These are phyloP conservation scores for Suillus fuscotomentosus DNA, from an alignment of 768 basidiomycete species.

Conservation along the genomic window DNA sequence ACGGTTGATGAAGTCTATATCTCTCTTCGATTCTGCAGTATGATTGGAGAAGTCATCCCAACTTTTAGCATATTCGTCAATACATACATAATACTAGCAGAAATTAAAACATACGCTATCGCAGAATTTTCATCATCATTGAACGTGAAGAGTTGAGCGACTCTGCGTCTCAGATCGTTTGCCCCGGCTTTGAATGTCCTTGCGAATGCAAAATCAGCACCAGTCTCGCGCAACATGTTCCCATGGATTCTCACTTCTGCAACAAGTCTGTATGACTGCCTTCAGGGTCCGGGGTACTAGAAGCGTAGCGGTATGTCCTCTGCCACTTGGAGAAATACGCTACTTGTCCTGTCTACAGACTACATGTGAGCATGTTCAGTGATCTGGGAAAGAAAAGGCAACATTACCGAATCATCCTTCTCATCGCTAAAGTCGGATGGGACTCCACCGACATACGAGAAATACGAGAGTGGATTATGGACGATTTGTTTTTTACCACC, in stretches of 20 bases:
- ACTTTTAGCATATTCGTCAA: slow-evolving; percentile 11
- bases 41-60: slow-evolving; percentile 31
- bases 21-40: slow-evolving; percentile 17
- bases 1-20: slow-evolving; percentile 6
- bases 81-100: background rate
- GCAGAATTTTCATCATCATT: slow-evolving; percentile 12
- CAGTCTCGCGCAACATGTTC: background rate
- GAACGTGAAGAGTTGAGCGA: slow-evolving; percentile 21
- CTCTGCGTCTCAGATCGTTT: slow-evolving; percentile 10
- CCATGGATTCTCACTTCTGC: slow-evolving; percentile 13
- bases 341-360: slow-evolving; percentile 8
- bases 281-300: slow-evolving; percentile 8
- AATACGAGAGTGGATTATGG: slow-evolving; percentile 19
- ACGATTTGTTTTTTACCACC: slow-evolving; percentile 11
- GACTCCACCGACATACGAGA: slow-evolving; percentile 12
- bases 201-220: background rate
- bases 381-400: background rate
- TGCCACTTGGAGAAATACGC: slow-evolving; percentile 21
- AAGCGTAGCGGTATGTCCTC: slow-evolving; percentile 19
- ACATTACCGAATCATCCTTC: slow-evolving; percentile 7
- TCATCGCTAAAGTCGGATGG: slow-evolving; percentile 20
- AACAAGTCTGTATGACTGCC: slow-evolving; percentile 14
- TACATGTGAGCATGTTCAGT: background rate
- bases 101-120: slow-evolving; percentile 9
- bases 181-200: slow-evolving; percentile 19